These are phyloP conservation scores for Trichophyton rubrum DNA, from an alignment of 2,329 filamentous ascomycete species.

Conservation along the genomic window DNA sequence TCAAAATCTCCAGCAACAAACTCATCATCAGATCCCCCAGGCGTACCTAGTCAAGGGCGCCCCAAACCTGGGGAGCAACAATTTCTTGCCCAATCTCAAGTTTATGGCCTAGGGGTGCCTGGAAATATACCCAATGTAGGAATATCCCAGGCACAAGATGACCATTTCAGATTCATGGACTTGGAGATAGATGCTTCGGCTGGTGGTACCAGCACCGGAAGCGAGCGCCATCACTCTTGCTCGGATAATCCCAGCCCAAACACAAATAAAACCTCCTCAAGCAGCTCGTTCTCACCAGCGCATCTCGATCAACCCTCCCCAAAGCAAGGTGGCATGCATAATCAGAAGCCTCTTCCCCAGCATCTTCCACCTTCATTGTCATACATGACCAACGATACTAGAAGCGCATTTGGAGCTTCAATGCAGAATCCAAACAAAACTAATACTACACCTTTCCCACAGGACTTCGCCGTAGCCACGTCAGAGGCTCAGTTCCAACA, in stretches of 20 bases:
- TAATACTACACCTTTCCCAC: slow-evolving; percentile 2
- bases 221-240: slow-evolving; percentile 20
- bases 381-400: slow-evolving; percentile 3
- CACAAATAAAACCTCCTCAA: slow-evolving; percentile 28
- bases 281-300: slow-evolving; percentile 24
- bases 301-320: slow-evolving; percentile 20
- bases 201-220: slow-evolving; percentile 17
- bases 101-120: not conserved
- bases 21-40: not conserved
- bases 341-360: slow-evolving; percentile 1
- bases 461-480: not conserved
- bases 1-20: not conserved
- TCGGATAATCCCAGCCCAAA: slow-evolving; percentile 27
- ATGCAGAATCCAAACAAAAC: slow-evolving; percentile 14
- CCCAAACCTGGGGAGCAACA: not conserved
- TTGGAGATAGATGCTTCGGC: slow-evolving; percentile 25
- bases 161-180: slow-evolving; percentile 11
- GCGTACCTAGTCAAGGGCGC: not conserved
- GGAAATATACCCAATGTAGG: not conserved
- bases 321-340: slow-evolving; percentile 14
- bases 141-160: slow-evolving; percentile 5
- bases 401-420: slow-evolving; percentile 11
- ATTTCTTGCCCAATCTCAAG: not conserved
- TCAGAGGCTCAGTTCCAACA: slow-evolving; percentile 11
- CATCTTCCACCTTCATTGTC: not conserved